A percentile compares a stretch with the other conserved stretches of the same genome.
phyloP scores from a whole-genome alignment of 257 asterid genomes.

The Solanum piurae region DNA sequence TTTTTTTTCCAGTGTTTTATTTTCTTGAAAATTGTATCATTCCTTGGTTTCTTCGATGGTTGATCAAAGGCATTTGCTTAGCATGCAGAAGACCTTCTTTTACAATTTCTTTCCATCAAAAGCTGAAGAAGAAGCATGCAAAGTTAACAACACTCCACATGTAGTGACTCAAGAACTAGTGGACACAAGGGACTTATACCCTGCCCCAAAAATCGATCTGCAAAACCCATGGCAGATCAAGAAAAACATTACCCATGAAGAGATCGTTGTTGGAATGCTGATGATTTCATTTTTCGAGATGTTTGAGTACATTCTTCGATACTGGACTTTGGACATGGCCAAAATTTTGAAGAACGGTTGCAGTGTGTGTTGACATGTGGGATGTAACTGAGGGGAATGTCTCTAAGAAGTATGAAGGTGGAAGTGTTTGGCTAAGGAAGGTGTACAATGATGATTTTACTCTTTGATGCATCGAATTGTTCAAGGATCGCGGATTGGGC shows the following conservation, averaged over 20 bases:
- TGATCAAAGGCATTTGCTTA: neutral
- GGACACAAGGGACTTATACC: neutral
- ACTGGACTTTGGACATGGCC: neutral
- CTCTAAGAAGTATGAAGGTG: neutral
- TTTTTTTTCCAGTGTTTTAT: too few relatives aligned
- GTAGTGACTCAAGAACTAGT: neutral
- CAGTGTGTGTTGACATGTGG: neutral
- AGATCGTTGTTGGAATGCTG: neutral
- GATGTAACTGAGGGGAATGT: neutral
- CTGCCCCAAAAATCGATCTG: neutral
- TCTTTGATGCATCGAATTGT: neutral
- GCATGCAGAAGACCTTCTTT: too few relatives aligned
- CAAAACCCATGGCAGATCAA: neutral
- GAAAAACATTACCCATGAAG: neutral
- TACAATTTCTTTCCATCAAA: neutral
- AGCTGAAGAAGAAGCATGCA: neutral
- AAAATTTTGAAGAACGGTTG: too few relatives aligned
- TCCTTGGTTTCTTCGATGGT: neutral
- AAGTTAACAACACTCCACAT: neutral
- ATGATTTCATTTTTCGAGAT: too few relatives aligned
- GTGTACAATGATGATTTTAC: neutral
- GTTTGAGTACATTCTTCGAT: neutral
- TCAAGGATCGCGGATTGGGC: too few relatives aligned
- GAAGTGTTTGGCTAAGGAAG: neutral
- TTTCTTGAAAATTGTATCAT: neutral